Evolutionary conservation across 805 yeast genomes (phyloP), one percentile per base, ranked within the genome.

Genomic region (Isabelozyma heimii): DNA sequence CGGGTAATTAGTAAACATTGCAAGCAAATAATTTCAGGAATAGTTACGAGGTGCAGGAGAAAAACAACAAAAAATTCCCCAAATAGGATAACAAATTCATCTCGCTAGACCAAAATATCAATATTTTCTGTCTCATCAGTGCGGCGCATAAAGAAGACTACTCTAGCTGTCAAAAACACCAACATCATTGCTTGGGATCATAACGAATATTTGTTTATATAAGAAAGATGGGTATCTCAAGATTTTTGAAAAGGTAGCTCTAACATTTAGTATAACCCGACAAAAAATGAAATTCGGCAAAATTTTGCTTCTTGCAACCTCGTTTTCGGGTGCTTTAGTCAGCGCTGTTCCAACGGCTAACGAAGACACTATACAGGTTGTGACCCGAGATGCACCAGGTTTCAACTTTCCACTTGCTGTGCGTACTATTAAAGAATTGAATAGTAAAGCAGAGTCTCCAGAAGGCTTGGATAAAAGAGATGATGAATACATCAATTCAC

Each of bases 321-420:
- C 55, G 26, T 42, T 58, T 26, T 43, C 35, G n/a, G n/a, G 57
- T n/a, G 43, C 51, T 12, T 42, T 63, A 37, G 64, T 55, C 12
- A 43, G 35, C 12, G 65, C 66, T 15, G 63, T 63, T 8, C 62
- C 66, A 20, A 48, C 59, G 15, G 35, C 8, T 30, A 7, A 30
- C n/a, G 35, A 40, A 9, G 43, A 40, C 24, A 8, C 12, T 3
- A 26, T 51, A 24, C 49, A 44, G n/a, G 46, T 52, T 10, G 27
- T 39, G 16, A 42, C 45, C 14, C 42, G 52, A 43, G 43, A 40
- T 40, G 27, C 27, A 9, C 15, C 27, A n/a, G 14, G 2, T 8
- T 40, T 40, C 14, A 20, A 40, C 27, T 20, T 40, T 16, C 30
- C 5, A 30, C 35, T 30, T 30, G 35, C 35, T 5, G 14, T 26